Base-by-base conservation (phyloP, 1,284 basidiomycete genomes). In the Cutaneotrichosporon curvatum region DNA sequence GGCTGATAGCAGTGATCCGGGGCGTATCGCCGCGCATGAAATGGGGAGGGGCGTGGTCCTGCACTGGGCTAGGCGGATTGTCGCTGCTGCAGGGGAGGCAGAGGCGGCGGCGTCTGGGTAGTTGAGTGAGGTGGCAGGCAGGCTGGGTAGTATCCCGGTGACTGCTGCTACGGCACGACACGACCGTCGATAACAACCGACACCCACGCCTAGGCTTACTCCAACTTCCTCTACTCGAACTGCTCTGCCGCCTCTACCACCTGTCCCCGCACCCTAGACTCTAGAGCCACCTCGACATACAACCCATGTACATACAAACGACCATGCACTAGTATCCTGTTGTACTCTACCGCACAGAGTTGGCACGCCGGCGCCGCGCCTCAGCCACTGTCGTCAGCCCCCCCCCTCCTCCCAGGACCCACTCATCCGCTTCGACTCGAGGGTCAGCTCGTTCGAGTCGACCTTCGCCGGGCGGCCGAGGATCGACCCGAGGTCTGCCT, bases 1-100 rank as follows among this genome's bases (percentile, higher is more conserved):
- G 10, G 25, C 28, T 33, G 20, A 31, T 15, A 7, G 15, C 37
- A 66, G 63, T 38, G 65, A 71, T 44, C 58, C 62, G 2, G 38
- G 37, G 9, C 48, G 52, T 22, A 63, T 62, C 34, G 60, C 68
- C 7, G 51, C 52, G 0, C 68, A 71, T 45, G 59, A 64, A 38
- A 52, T 56, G 19, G 67, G 67, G 1, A 44, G 66, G 36, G 63
- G 65, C 12, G 50, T 68, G 20, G 49, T 69, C n/a, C 52, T 52
- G 20, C 47, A 57, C 35, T 71, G 67, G 67, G 67, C 67, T 4
- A 36, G 21, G 14, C 45, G 37, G 4, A 55, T 61, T 14, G 35
- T 37, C 3, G 10, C 11, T 5, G 47, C 22, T 4, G 51, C 44
- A 16, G 34, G 43, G 18, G 40, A 34, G 40, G n/a, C n/a, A n/a